phyloP scores from a whole-genome alignment of 192 early-diverging fungal species.

The Coemansia sp. region DNA sequence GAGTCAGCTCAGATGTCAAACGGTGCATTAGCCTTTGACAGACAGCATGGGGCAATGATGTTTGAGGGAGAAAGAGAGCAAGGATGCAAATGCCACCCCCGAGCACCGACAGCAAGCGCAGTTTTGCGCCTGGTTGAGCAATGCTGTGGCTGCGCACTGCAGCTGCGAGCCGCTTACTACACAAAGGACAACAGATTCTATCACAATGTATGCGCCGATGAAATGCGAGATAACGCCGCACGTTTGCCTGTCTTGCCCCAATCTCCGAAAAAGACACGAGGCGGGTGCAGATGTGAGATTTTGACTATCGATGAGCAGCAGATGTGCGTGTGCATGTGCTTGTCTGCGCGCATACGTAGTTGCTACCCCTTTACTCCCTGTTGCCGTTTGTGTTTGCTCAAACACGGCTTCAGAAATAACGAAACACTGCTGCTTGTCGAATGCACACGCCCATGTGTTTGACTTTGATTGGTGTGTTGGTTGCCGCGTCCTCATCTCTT shows the following conservation, averaged over 20 bases:
- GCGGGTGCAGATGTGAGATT: neutral
- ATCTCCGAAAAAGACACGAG: neutral
- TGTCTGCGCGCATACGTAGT: slow-evolving; percentile 1
- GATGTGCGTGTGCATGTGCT: neutral
- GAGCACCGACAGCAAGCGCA: neutral
- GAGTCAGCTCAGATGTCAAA: slow-evolving; percentile 27
- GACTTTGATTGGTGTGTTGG: neutral
- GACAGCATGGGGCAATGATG: neutral
- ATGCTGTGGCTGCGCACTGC: neutral
- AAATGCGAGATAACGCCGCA: neutral
- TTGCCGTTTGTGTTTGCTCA: too few relatives aligned
- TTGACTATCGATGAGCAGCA: slow-evolving; percentile 1
- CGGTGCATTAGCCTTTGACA: neutral
- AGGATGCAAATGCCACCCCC: neutral
- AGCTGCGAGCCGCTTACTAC: neutral
- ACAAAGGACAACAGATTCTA: neutral
- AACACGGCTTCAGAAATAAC: too few relatives aligned
- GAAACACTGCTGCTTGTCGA: too few relatives aligned
- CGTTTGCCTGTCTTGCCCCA: neutral
- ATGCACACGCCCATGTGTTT: neutral
- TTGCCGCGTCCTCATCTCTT: slow-evolving; percentile 1
- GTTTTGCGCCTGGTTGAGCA: neutral
- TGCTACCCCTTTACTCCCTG: neutral
- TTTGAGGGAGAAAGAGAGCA: neutral
- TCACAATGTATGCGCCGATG: neutral